A percentile compares a stretch with the other conserved stretches of the same genome.
Conservation (phyloP, 2,329 filamentous ascomycete genomes). For the Mollisia scopiformis region DNA sequence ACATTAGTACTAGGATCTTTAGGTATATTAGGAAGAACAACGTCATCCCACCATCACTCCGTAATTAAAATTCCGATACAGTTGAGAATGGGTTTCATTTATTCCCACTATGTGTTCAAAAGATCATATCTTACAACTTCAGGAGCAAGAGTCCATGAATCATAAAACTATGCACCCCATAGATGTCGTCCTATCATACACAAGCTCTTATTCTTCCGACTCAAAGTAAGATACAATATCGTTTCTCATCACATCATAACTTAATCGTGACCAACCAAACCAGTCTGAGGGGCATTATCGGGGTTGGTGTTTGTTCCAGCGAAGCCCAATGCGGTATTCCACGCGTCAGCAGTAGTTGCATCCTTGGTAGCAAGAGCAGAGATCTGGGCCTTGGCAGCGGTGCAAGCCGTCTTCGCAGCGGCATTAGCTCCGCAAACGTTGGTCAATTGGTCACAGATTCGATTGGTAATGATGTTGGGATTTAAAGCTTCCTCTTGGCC, state of each 20-base stretch:
- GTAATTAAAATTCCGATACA: too few relatives aligned
- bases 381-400: slow-evolving; percentile 55
- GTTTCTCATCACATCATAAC: slow-evolving; percentile 3
- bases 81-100: too few relatives aligned
- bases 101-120: too few relatives aligned
- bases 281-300: slow-evolving; percentile 34
- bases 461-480: slow-evolving; percentile 75
- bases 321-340: slow-evolving; percentile 41
- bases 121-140: too few relatives aligned
- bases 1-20: too few relatives aligned
- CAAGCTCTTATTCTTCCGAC: not conserved
- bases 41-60: too few relatives aligned
- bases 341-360: slow-evolving; percentile 50
- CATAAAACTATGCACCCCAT: not conserved
- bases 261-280: slow-evolving; percentile 33
- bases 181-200: not conserved
- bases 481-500: slow-evolving; percentile 70
- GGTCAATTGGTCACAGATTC: slow-evolving; percentile 69
- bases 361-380: slow-evolving; percentile 52
- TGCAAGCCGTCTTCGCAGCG: slow-evolving; percentile 58
- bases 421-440: slow-evolving; percentile 68
- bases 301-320: slow-evolving; percentile 32
- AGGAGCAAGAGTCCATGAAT: too few relatives aligned
- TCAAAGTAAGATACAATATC: not conserved
- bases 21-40: too few relatives aligned